phyloP scores from a whole-genome alignment of 352 stramenopile species.

The Blastocystis sp. region DNA sequence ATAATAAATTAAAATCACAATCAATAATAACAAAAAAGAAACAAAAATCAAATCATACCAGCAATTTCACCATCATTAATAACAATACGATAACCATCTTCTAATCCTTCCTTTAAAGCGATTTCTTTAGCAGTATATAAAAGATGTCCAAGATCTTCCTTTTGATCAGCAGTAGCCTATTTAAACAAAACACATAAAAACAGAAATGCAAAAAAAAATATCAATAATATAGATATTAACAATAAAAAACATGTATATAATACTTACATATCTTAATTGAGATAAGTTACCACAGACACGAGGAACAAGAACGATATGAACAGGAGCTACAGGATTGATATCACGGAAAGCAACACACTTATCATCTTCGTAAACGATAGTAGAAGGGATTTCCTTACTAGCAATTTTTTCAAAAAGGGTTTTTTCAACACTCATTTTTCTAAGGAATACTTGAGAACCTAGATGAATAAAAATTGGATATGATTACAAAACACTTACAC shows the following conservation, averaged over 20 bases:
- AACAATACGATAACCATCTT: slow-evolving; percentile 26
- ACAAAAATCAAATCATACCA: neutral
- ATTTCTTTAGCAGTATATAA: slow-evolving; percentile 15
- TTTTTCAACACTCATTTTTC: too few species aligned
- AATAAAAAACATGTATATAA: too few species aligned
- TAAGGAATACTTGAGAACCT: too few species aligned
- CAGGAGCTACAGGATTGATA: slow-evolving; percentile 29
- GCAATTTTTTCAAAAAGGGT: slow-evolving; percentile 37
- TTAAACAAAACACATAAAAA: neutral
- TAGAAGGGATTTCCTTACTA: slow-evolving; percentile 19
- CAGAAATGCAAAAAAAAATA: too few species aligned
- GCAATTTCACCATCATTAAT: slow-evolving; percentile 32
- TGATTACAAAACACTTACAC: too few species aligned
- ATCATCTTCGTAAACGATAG: slow-evolving; percentile 35
- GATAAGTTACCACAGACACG: slow-evolving; percentile 27
- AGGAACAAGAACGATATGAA: slow-evolving; percentile 32
- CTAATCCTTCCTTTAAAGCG: slow-evolving; percentile 25
- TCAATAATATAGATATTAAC: too few species aligned
- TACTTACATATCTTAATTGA: slow-evolving; percentile 15
- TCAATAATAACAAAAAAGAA: too few species aligned
- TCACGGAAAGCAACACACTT: slow-evolving; percentile 26
- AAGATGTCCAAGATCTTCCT: slow-evolving; percentile 28
- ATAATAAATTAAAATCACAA: too few species aligned
- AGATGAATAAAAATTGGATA: too few species aligned
- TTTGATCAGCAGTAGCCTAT: slow-evolving; percentile 30